Evolutionary conservation across 257 asterid species (phyloP).

Genomic region (Nicotiana benthamiana): DNA sequence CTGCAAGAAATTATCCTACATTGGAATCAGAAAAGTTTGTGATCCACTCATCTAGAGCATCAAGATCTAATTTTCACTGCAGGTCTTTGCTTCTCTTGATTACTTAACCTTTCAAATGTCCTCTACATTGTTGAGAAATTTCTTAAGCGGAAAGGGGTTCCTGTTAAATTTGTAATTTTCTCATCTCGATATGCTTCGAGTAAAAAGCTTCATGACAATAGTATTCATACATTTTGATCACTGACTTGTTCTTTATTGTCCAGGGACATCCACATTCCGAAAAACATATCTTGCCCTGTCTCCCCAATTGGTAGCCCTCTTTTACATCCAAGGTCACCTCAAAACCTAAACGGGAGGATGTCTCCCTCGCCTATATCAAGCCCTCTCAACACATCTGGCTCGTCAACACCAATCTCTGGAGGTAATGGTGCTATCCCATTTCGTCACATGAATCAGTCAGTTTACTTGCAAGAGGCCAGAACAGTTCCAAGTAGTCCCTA

Average conservation of each 20-base stretch:
- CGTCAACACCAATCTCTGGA: conserved; percentile 68
- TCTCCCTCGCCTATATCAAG: conserved; percentile 93
- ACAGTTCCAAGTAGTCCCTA: conserved; percentile 8
- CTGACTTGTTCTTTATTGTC: conserved; percentile 7
- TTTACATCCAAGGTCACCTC: conserved; percentile 72
- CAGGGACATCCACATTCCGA: conserved; percentile 51
- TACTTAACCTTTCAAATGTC: not conserved
- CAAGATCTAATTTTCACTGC: conserved; percentile 42
- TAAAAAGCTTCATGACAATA: conserved; percentile 1
- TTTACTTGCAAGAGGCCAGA: conserved; percentile 36
- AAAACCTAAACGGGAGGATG: conserved; percentile 69
- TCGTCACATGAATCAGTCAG: conserved; percentile 43
- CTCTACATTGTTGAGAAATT: not conserved
- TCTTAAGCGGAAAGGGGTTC: not conserved
- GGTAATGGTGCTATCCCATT: conserved; percentile 59
- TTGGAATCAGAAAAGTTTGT: conserved; percentile 42
- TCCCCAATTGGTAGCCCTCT: conserved; percentile 82
- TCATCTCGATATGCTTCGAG: not conserved
- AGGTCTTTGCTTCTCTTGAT: conserved; percentile 31
- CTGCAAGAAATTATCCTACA: conserved; percentile 34
- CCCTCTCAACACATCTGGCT: conserved; percentile 71
- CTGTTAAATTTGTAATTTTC: not conserved
- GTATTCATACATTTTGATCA: not conserved
- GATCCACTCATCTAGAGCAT: conserved; percentile 62
- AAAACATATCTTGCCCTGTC: conserved; percentile 48